phyloP scores from a whole-genome alignment of 352 stramenopile species.

The Plasmopara halstedii region DNA sequence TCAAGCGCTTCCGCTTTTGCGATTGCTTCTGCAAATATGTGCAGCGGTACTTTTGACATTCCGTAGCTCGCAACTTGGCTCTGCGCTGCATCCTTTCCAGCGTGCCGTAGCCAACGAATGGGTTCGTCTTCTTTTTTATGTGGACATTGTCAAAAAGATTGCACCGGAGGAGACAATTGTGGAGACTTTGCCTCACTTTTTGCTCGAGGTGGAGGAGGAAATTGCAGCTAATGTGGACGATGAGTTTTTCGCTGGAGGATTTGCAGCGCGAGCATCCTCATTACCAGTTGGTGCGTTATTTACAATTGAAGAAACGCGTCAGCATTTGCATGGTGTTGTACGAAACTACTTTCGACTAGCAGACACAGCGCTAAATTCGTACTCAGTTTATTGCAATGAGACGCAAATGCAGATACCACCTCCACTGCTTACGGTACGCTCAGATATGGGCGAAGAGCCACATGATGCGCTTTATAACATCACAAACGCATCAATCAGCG shows the following conservation, averaged over 20 bases:
- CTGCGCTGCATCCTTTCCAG: constrained; percentile 48
- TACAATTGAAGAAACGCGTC: constrained; percentile 57
- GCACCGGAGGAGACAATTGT: constrained; percentile 12
- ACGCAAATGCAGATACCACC: constrained; percentile 24
- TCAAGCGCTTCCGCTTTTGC: constrained; percentile 14
- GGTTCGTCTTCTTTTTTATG: constrained; percentile 67
- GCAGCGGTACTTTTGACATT: constrained; percentile 36
- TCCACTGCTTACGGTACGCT: constrained; percentile 44
- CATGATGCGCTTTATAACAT: constrained; percentile 35
- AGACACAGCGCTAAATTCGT: constrained; percentile 47
- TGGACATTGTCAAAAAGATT: constrained; percentile 26
- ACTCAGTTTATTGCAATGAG: constrained; percentile 28
- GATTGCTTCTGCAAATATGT: constrained; percentile 32
- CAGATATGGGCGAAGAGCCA: constrained; percentile 19
- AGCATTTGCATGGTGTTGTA: constrained; percentile 57
- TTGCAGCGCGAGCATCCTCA: constrained; percentile 42
- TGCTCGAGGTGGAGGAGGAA: constrained; percentile 57
- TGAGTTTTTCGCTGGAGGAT: constrained; percentile 49
- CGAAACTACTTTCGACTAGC: constrained; percentile 53
- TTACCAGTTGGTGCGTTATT: constrained; percentile 59
- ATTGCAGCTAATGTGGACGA: constrained; percentile 57
- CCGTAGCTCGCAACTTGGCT: constrained; percentile 38
- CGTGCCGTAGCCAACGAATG: constrained; percentile 57
- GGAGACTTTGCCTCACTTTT: constrained; percentile 51
- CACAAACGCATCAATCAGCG: constrained; percentile 24